A percentile compares a stretch with the other conserved stretches of the same genome.
phyloP scores from a whole-genome alignment of 2,329 filamentous ascomycete genomes.

The Dothistroma pini region DNA sequence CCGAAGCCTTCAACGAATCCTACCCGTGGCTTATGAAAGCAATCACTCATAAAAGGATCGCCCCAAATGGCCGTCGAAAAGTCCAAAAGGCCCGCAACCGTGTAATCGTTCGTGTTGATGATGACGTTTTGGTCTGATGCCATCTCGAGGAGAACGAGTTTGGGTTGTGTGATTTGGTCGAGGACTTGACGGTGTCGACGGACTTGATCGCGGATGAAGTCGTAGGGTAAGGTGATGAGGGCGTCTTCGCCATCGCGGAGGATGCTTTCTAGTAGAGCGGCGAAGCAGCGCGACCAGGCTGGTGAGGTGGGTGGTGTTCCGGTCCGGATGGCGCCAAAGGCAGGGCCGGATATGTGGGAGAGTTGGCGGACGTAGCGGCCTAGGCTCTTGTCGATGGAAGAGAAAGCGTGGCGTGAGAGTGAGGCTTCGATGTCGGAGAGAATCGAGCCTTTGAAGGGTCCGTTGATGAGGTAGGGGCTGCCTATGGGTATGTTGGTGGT shows the following conservation, averaged over 20 bases:
- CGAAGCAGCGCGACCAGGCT: constrained; percentile 52
- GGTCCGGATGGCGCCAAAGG: constrained; percentile 44
- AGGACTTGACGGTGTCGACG: constrained; percentile 43
- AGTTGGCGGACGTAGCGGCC: constrained; percentile 43
- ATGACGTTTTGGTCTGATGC: constrained; percentile 50
- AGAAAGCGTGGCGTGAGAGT: constrained; percentile 37
- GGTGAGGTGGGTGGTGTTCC: constrained; percentile 14
- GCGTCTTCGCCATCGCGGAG: constrained; percentile 58
- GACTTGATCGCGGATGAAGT: constrained; percentile 51
- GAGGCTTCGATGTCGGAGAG: constrained; percentile 27
- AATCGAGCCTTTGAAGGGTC: constrained; percentile 29
- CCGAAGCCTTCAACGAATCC: constrained; percentile 45
- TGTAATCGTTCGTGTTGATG: constrained; percentile 42
- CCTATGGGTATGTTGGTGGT: constrained; percentile 19
- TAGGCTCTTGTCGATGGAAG: constrained; percentile 39
- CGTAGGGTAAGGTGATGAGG: constrained; percentile 55
- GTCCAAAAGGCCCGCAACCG: constrained; percentile 50
- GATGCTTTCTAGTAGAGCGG: constrained; percentile 49
- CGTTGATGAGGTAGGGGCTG: constrained; percentile 28
- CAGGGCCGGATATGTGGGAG: constrained; percentile 43
- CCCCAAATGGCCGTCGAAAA: constrained; percentile 56
- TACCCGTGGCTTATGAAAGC: constrained; percentile 42
- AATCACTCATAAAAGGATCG: constrained; percentile 52
- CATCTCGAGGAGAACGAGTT: constrained; percentile 50
- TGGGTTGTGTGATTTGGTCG: constrained; percentile 50